Base-by-base conservation (phyloP, 257 asterid genomes). In the Paulownia fortunei region DNA sequence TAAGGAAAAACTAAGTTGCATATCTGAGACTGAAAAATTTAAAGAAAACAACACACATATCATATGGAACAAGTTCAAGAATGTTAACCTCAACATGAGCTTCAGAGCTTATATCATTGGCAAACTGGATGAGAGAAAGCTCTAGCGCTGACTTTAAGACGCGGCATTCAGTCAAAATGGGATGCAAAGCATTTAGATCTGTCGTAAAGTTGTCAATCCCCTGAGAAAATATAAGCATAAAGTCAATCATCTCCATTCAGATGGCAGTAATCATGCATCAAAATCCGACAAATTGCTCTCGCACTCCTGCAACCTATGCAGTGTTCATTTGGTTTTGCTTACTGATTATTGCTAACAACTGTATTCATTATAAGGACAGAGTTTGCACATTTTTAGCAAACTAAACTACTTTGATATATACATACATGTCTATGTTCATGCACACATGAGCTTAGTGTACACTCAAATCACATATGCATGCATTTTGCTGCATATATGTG, bases 31-130 rank as follows among this genome's bases (percentile, higher is more conserved):
- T 41, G 60, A 79, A 80, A n/a, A 67, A 37, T 26, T 16, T 42
- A 30, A 79, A 73, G 54, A 69, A 60, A 3, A 30, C 26, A n/a
- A 73, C 3, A 26, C 13, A 39, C 16, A 36, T 16, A 70, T 12
- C 18, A 55, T 23, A 34, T 30, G 60, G 74, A 59, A 69, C 27
- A 70, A 72, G 71, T 63, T 76, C 68, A 78, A 64, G 79, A 80
- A 79, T 66, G 72, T 81, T 79, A 73, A 95, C 98, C 98, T 93
- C 91, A 73, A 95, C 92, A 84, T 95, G 99, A 74, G 98, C 99
- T 90, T 95, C 99, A 30, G 99, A 91, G 92, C 99, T 95, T 81
- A 95, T 95, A 82, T 95, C 97, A 82, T 95, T 95, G 81, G 99
- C 96, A 82, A 87, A 95, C 80, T 95, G 99, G 83, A 95, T 93